These are phyloP conservation scores for Hydrangea macrophylla DNA, from an alignment of 148 eudicot species.

Conservation along the genomic window DNA sequence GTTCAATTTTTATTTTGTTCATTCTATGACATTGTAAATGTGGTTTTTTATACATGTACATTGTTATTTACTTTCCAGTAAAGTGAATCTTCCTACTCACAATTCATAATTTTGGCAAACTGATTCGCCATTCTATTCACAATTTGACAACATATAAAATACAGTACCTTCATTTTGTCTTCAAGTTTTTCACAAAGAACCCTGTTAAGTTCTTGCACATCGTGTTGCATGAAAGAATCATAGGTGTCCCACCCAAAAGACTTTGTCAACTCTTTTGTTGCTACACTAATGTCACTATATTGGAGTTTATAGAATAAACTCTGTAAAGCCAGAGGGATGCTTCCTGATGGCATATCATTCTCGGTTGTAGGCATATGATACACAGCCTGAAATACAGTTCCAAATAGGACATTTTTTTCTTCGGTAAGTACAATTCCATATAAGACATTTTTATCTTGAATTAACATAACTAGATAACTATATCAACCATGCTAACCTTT, in stretches of 20 bases:
- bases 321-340: constrained; percentile 93
- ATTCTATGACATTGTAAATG: too few species aligned
- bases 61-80: too few species aligned
- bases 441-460: constrained; percentile 3
- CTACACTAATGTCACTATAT: constrained; percentile 78
- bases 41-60: too few species aligned
- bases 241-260: constrained; percentile 99
- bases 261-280: constrained; percentile 95
- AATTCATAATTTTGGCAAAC: too few species aligned
- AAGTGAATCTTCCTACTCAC: too few species aligned
- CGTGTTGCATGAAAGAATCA: constrained; percentile 99
- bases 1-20: too few species aligned
- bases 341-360: constrained; percentile 80
- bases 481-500: constrained; percentile 46
- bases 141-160: too few species aligned
- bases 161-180: constrained; percentile 94
- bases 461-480: neutral
- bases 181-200: constrained; percentile 94
- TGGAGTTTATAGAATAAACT: constrained; percentile 98
- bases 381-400: constrained; percentile 65
- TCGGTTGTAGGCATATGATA: constrained; percentile 99
- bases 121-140: too few species aligned
- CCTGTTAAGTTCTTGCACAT: constrained; percentile 94
- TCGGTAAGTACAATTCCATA: too few species aligned
- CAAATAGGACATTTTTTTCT: neutral